Evolutionary conservation across 1,139 yeast genomes (phyloP).

Genomic region (Magnusiomyces clavatus): DNA sequence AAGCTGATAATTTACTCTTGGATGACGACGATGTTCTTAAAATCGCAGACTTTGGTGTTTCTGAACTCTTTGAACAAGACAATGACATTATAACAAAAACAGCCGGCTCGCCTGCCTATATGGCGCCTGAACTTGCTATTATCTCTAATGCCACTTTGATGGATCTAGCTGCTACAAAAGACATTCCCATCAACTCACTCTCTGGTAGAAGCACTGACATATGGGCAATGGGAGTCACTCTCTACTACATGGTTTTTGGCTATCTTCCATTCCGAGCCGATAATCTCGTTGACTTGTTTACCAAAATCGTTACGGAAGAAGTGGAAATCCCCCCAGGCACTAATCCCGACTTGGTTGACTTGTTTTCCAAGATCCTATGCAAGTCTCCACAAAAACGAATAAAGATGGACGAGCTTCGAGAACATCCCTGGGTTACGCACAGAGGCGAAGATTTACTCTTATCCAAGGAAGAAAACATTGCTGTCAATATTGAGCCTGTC

Average conservation of each 20-base stretch:
- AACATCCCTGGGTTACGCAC: conserved; percentile 51
- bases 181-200: conserved; percentile 36
- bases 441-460: conserved; percentile 34
- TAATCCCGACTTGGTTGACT: conserved; percentile 19
- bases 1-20: conserved; percentile 84
- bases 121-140: conserved; percentile 76
- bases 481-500: conserved; percentile 27
- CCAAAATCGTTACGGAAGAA: conserved; percentile 25
- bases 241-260: conserved; percentile 35
- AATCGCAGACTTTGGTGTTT: conserved; percentile 92
- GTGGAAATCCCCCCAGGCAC: conserved; percentile 18
- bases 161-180: conserved; percentile 17
- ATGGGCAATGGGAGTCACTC: conserved; percentile 74
- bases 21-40: conserved; percentile 71
- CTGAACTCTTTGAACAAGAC: conserved; percentile 51
- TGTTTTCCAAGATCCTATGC: conserved; percentile 31
- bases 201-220: conserved; percentile 64
- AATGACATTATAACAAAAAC: conserved; percentile 46
- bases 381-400: conserved; percentile 51
- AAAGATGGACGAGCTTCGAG: conserved; percentile 44
- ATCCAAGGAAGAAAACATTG: conserved; percentile 33
- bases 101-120: conserved; percentile 82
- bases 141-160: conserved; percentile 13
- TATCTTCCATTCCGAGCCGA: conserved; percentile 34
- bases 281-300: conserved; percentile 44